These are phyloP conservation scores for Solanum microdontum DNA, from an alignment of 257 asterid species.

Conservation along the genomic window DNA sequence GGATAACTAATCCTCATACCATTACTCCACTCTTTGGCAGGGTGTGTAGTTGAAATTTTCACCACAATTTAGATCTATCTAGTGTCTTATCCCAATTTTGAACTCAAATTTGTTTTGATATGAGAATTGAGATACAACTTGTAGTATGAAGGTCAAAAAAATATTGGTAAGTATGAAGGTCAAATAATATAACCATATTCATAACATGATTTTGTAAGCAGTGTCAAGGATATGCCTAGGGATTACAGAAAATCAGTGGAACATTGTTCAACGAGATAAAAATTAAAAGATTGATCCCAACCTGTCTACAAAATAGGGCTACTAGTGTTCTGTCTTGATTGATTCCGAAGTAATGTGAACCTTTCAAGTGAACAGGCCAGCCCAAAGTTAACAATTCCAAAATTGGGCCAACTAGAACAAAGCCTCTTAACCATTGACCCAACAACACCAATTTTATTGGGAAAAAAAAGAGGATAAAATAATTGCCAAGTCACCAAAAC, in stretches of 20 bases:
- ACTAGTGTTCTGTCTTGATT: neutral
- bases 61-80: neutral
- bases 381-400: neutral
- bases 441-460: neutral
- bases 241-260: no score
- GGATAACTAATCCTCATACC: neutral
- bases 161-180: no score
- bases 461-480: conserved; percentile 25
- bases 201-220: no score
- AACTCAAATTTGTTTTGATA: neutral
- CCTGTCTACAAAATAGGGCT: neutral
- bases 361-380: neutral
- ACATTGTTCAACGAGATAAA: neutral
- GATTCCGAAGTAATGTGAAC: neutral
- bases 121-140: neutral
- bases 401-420: neutral
- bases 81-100: neutral
- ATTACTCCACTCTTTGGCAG: neutral
- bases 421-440: neutral
- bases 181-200: no score
- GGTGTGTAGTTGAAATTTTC: neutral
- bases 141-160: no score
- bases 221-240: no score
- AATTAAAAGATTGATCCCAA: neutral
- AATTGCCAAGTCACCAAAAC: conserved; percentile 34